Conservation (phyloP, 2,329 filamentous ascomycete genomes). For the Dothidotthia symphoricarpi region DNA sequence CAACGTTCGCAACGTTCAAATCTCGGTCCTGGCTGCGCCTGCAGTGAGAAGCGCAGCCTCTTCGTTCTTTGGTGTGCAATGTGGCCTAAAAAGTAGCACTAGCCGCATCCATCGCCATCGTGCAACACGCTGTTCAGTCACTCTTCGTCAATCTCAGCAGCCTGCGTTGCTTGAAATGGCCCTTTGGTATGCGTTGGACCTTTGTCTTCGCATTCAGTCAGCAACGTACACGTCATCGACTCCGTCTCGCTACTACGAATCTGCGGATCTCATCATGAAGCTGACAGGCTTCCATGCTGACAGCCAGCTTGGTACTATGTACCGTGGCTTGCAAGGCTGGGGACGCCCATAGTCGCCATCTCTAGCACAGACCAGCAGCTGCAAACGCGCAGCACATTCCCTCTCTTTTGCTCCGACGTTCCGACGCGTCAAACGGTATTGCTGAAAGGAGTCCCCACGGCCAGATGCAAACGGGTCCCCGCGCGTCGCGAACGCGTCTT, state of each 20-base stretch:
- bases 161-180: background rate
- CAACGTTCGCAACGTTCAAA: background rate
- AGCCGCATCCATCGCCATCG: constrained; percentile 13
- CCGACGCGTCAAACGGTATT: too few relatives aligned
- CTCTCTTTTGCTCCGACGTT: background rate
- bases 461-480: constrained; percentile 21
- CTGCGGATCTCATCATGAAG: constrained; percentile 4
- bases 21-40: background rate
- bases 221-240: constrained; percentile 6
- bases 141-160: constrained; percentile 3
- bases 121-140: constrained; percentile 6
- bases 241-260: constrained; percentile 1
- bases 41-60: constrained; percentile 1
- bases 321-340: constrained; percentile 21
- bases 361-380: constrained; percentile 3
- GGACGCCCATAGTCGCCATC: constrained; percentile 9
- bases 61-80: constrained; percentile 16
- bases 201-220: constrained; percentile 2
- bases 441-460: background rate
- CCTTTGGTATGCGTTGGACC: background rate
- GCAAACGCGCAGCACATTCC: constrained; percentile 8
- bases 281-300: constrained; percentile 19
- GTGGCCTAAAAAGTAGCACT: constrained; percentile 22
- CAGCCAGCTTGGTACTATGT: constrained; percentile 13
- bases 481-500: constrained; percentile 22